Evolutionary conservation across 257 asterid genomes (phyloP).

Genomic region (Petunia secreta): DNA sequence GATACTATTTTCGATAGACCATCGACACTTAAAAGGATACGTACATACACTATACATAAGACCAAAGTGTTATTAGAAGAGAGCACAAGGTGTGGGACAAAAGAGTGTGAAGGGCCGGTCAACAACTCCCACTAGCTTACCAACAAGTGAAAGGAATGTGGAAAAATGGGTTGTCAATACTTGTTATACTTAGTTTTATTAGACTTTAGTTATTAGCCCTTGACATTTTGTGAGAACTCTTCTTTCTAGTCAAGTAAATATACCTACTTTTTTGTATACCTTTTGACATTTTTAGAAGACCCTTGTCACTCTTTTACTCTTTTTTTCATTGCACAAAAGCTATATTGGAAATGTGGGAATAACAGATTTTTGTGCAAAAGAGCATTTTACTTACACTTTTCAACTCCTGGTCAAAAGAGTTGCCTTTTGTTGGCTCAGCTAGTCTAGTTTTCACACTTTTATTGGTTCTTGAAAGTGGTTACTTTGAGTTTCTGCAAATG

Average conservation of each 20-base stretch:
- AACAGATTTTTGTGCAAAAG: slow-evolving; percentile 31
- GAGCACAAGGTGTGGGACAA: slow-evolving; percentile 43
- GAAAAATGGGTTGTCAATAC: slow-evolving; percentile 45
- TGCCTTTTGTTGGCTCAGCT: slow-evolving; percentile 40
- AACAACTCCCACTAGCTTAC: slow-evolving; percentile 74
- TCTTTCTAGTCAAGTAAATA: slow-evolving; percentile 26
- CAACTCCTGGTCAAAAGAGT: slow-evolving; percentile 52
- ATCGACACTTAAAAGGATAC: no score
- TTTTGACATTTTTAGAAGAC: slow-evolving; percentile 29
- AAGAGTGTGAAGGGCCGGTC: slow-evolving; percentile 42
- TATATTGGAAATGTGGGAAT: slow-evolving; percentile 29
- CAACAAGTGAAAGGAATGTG: slow-evolving; percentile 48
- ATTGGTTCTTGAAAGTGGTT: slow-evolving; percentile 23
- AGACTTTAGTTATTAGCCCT: not conserved
- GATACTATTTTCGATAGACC: no score
- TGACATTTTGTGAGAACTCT: slow-evolving; percentile 21
- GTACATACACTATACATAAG: slow-evolving; percentile 23
- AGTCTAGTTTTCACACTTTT: slow-evolving; percentile 35
- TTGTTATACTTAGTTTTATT: slow-evolving; percentile 15
- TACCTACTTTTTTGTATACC: slow-evolving; percentile 26
- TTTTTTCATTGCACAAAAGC: slow-evolving; percentile 58
- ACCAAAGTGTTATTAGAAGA: not conserved
- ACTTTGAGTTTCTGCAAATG: not conserved
- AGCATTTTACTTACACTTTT: slow-evolving; percentile 42
- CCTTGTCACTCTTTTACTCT: slow-evolving; percentile 28